Conservation (phyloP, 2,329 filamentous ascomycete species). For the Tolypocladium album region DNA sequence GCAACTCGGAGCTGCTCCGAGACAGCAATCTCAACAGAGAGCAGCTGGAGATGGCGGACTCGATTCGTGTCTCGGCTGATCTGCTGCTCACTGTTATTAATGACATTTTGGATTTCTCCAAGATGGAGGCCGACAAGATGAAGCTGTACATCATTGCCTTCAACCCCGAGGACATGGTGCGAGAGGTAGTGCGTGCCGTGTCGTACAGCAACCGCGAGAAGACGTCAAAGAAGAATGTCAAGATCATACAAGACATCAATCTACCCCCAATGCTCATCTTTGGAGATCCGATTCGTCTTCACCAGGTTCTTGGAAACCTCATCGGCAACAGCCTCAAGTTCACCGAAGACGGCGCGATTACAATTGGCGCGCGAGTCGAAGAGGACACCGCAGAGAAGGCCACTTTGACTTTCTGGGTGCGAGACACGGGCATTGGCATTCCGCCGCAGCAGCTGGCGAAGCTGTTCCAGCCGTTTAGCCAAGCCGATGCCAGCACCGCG, state of each 20-base stretch:
- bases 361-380: constrained; percentile 66
- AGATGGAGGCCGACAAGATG: constrained; percentile 82
- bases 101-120: constrained; percentile 91
- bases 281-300: constrained; percentile 55
- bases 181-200: constrained; percentile 54
- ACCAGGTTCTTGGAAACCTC: constrained; percentile 68
- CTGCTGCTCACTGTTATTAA: constrained; percentile 88
- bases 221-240: constrained; percentile 50
- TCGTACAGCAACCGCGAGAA: constrained; percentile 57
- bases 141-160: constrained; percentile 66
- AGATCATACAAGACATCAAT: constrained; percentile 60
- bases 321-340: constrained; percentile 93
- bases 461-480: constrained; percentile 84
- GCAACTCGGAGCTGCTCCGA: constrained; percentile 73
- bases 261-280: constrained; percentile 63
- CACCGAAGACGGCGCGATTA: constrained; percentile 76
- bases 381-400: constrained; percentile 59
- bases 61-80: constrained; percentile 77
- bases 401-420: constrained; percentile 73
- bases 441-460: constrained; percentile 72
- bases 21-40: constrained; percentile 67
- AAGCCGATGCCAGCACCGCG: constrained; percentile 83
- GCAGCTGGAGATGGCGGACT: constrained; percentile 77
- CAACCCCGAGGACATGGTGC: constrained; percentile 56
- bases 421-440: constrained; percentile 87